phyloP scores from a whole-genome alignment of 2,329 filamentous ascomycete genomes.

The Beauveria sp. region DNA sequence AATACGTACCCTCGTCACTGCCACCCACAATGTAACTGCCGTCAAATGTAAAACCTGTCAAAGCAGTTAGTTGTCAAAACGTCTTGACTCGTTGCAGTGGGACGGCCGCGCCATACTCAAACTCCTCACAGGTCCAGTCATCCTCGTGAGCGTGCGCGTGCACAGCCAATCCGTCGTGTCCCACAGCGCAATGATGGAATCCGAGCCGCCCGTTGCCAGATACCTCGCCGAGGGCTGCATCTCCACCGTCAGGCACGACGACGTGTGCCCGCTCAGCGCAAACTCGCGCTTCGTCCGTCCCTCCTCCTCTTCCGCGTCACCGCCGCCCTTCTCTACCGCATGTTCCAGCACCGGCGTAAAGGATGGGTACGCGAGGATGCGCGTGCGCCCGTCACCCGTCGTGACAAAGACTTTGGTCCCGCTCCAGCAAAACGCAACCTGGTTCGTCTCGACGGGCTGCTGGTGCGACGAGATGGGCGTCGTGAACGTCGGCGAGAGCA shows the following conservation, averaged over 20 bases:
- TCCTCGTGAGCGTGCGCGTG: slow-evolving; percentile 60
- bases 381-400: slow-evolving; percentile 61
- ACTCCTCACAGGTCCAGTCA: slow-evolving; percentile 62
- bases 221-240: slow-evolving; percentile 64
- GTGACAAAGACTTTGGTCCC: slow-evolving; percentile 64
- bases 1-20: slow-evolving; percentile 56
- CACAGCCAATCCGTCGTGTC: slow-evolving; percentile 74
- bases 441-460: slow-evolving; percentile 60
- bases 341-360: slow-evolving; percentile 48
- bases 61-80: neutral
- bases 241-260: slow-evolving; percentile 59
- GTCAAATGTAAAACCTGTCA: slow-evolving; percentile 65
- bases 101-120: slow-evolving; percentile 38
- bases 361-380: slow-evolving; percentile 61
- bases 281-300: slow-evolving; percentile 38
- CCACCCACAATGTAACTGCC: slow-evolving; percentile 68
- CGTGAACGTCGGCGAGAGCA: slow-evolving; percentile 53
- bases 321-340: slow-evolving; percentile 16
- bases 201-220: slow-evolving; percentile 67
- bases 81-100: neutral
- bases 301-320: slow-evolving; percentile 17
- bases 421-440: slow-evolving; percentile 66
- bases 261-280: slow-evolving; percentile 63
- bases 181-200: slow-evolving; percentile 70
- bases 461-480: slow-evolving; percentile 50